phyloP scores from a whole-genome alignment of 306 rosid genomes.

The Citrullus mucosospermus region DNA sequence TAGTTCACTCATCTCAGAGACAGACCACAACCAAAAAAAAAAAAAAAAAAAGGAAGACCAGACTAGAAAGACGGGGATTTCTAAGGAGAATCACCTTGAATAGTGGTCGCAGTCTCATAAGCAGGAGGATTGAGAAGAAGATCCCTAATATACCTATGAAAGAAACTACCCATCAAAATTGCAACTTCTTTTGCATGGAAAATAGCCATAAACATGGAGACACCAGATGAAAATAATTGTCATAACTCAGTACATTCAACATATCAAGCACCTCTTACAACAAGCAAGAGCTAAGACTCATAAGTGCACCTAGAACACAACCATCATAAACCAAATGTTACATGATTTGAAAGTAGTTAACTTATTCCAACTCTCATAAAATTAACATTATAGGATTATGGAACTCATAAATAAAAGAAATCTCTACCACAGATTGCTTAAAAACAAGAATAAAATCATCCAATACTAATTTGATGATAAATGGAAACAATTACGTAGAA shows the following conservation, averaged over 20 bases:
- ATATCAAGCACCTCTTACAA: conserved; percentile 7
- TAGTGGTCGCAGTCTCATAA: conserved; percentile 63
- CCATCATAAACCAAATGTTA: background rate
- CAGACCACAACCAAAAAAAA: background rate
- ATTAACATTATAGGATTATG: background rate
- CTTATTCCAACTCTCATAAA: background rate
- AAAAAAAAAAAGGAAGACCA: too few relatives aligned
- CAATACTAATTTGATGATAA: background rate
- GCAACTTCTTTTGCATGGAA: background rate
- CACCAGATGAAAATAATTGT: background rate
- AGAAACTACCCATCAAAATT: background rate
- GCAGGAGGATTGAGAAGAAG: conserved; percentile 95
- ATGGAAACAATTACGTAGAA: background rate
- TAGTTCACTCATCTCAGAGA: background rate
- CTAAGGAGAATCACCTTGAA: conserved; percentile 57
- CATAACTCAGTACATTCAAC: background rate
- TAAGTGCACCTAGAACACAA: conserved; percentile 4
- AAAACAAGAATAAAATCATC: background rate
- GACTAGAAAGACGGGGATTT: background rate
- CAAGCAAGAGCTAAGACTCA: background rate
- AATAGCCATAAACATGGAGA: conserved; percentile 1
- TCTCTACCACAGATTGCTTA: background rate
- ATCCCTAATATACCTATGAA: conserved; percentile 64
- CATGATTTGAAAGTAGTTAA: background rate
- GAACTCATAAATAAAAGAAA: background rate